phyloP scores from a whole-genome alignment of 805 yeast species.

The Wickerhamomyces xylosicus region DNA sequence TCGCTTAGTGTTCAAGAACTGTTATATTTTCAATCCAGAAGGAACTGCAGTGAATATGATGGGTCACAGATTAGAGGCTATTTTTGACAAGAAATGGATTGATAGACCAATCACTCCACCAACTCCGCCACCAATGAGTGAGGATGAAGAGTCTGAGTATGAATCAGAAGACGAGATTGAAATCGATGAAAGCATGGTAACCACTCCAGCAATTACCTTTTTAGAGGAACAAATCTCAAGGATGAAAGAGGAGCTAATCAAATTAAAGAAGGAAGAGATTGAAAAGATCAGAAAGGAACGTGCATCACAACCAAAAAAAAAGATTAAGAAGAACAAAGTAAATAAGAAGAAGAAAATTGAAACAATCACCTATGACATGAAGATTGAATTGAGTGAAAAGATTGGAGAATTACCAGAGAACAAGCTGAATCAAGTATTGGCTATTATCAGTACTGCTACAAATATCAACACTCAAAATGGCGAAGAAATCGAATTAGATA shows the following conservation, averaged over 20 bases:
- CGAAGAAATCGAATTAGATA: slow-evolving; percentile 93
- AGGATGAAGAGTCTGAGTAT: slow-evolving; percentile 25
- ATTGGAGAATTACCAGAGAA: slow-evolving; percentile 70
- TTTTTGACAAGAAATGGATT: slow-evolving; percentile 82
- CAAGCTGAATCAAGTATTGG: slow-evolving; percentile 72
- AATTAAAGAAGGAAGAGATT: slow-evolving; percentile 69
- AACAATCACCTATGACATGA: slow-evolving; percentile 87
- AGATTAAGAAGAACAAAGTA: slow-evolving; percentile 20
- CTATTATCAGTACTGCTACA: slow-evolving; percentile 73
- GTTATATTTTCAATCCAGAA: slow-evolving; percentile 89
- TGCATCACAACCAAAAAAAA: slow-evolving; percentile 31
- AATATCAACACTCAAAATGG: slow-evolving; percentile 48
- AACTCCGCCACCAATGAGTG: slow-evolving; percentile 19
- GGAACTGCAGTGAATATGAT: slow-evolving; percentile 93
- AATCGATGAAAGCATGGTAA: slow-evolving; percentile 51
- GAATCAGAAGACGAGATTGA: slow-evolving; percentile 45
- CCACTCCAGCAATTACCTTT: slow-evolving; percentile 84
- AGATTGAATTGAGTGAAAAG: slow-evolving; percentile 82
- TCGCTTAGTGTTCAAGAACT: slow-evolving; percentile 74
- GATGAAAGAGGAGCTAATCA: slow-evolving; percentile 78
- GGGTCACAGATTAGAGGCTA: slow-evolving; percentile 86
- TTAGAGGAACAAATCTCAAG: slow-evolving; percentile 78
- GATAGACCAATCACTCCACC: slow-evolving; percentile 65
- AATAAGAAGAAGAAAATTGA: slow-evolving; percentile 17
- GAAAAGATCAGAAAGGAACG: slow-evolving; percentile 58